Evolutionary conservation across 2,329 filamentous ascomycete species (phyloP), one percentile per base, ranked within the genome.

Genomic region (Berkeleyomyces basicola): DNA sequence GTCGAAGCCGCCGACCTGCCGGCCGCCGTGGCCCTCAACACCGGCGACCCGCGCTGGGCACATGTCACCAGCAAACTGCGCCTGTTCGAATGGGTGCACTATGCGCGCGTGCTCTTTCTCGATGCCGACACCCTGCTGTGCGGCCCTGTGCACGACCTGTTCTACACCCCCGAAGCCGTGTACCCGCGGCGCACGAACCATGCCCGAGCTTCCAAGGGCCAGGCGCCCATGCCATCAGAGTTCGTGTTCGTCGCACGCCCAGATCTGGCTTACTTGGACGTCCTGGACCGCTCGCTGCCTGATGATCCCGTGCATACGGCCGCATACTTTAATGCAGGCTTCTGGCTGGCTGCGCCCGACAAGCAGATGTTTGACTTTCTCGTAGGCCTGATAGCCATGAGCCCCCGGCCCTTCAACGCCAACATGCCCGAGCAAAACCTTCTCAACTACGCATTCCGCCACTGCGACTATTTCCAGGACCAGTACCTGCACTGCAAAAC

Each of bases 31-130:
- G 47, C 7, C 2, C 69, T 76, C 23, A 69, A 69, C 39, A 71
- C 72, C 0, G 71, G 71, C 4, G 69, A 73, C 4, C 67, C 69
- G 2, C 69, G 74, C 47, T 77, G 73, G 73, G 72, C 72, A 43
- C 74, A 77, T 63, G 70, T 73, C 63, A 74, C 76, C 66, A 73
- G 71, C 31, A 77, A 77, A 67, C 70, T 78, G 14, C 71, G 73
- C 9, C 65, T 76, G 4, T 72, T 76, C 51, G 69, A 75, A 62
- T 69, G 74, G 69, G 72, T 70, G 3, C 66, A 76, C 59, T 77
- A 72, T 67, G 69, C 73, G 9, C 70, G 73, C 4, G 66, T 77
- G 36, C 69, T 75, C n/a, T 76, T 75, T 66, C 67, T 77, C 65
- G 75, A 78, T 64, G 72, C 74, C 33, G 76, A 78, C 66, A 74